Evolutionary conservation across 2,329 filamentous ascomycete species (phyloP).

Genomic region (Didymella pinodella): DNA sequence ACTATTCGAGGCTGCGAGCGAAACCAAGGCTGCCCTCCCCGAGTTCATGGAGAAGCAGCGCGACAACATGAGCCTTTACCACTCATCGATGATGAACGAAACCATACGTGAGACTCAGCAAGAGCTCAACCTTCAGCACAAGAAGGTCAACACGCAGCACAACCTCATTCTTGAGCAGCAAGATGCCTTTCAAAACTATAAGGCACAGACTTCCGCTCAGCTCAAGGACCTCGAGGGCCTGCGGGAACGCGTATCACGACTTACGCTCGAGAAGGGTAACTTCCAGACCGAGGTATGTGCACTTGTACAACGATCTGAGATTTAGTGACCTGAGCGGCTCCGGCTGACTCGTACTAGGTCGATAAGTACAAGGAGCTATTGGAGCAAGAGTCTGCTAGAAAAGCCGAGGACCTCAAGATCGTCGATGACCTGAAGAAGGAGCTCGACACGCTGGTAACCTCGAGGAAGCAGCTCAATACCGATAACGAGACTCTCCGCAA

Average conservation of each 20-base stretch:
- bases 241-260: slow-evolving; percentile 36
- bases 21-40: slow-evolving; percentile 32
- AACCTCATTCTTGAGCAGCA: slow-evolving; percentile 41
- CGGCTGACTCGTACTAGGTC: slow-evolving; percentile 5
- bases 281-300: slow-evolving; percentile 30
- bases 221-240: slow-evolving; percentile 34
- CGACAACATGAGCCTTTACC: slow-evolving; percentile 37
- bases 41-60: slow-evolving; percentile 41
- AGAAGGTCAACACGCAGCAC: slow-evolving; percentile 41
- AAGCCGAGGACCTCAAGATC: slow-evolving; percentile 21
- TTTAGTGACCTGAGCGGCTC: background rate
- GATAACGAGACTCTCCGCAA: slow-evolving; percentile 32
- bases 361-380: slow-evolving; percentile 30
- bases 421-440: slow-evolving; percentile 28
- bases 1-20: slow-evolving; percentile 31
- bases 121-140: slow-evolving; percentile 38
- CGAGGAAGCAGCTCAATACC: slow-evolving; percentile 28
- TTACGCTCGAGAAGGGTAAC: slow-evolving; percentile 42
- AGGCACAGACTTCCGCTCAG: slow-evolving; percentile 27
- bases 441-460: slow-evolving; percentile 21
- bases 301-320: background rate
- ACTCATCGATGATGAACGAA: slow-evolving; percentile 36
- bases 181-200: slow-evolving; percentile 37
- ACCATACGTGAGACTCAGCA: slow-evolving; percentile 33
- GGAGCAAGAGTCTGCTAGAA: slow-evolving; percentile 18